A percentile compares a stretch with the other conserved stretches of the same genome.
Evolutionary conservation across 768 basidiomycete species (phyloP).

Genomic region (Russula earlei): DNA sequence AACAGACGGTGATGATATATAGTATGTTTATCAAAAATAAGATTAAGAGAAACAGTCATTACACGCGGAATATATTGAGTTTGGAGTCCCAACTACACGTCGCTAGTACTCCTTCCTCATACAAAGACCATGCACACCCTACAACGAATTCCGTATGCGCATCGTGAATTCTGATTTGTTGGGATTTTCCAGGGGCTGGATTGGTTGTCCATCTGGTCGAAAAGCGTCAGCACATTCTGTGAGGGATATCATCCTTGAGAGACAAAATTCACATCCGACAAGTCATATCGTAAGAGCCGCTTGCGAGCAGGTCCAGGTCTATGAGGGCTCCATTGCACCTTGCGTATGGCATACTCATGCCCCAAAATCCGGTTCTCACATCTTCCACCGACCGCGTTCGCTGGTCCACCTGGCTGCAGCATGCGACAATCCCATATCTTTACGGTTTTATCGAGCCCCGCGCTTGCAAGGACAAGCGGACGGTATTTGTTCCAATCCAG

Average conservation of each 20-base stretch:
- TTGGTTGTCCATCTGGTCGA: conserved; percentile 57
- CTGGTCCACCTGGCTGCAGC: conserved; percentile 42
- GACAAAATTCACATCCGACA: conserved; percentile 63
- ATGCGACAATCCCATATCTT: conserved; percentile 86
- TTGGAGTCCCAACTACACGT: conserved; percentile 91
- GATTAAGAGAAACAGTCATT: neutral
- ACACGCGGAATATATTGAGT: conserved; percentile 64
- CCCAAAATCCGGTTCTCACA: conserved; percentile 66
- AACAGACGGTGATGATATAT: neutral
- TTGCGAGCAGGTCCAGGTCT: conserved; percentile 59
- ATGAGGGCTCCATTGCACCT: conserved; percentile 86
- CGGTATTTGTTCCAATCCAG: conserved; percentile 93
- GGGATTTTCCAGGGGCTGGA: conserved; percentile 39
- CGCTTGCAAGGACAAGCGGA: conserved; percentile 66
- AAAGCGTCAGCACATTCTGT: neutral
- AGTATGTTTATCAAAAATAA: neutral
- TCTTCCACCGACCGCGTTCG: conserved; percentile 53
- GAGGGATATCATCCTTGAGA: neutral
- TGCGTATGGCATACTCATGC: conserved; percentile 85
- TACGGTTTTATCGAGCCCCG: conserved; percentile 66
- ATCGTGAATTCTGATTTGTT: conserved; percentile 66
- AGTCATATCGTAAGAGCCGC: conserved; percentile 90
- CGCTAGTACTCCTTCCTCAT: conserved; percentile 77
- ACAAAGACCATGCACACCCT: conserved; percentile 87
- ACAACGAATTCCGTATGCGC: conserved; percentile 93